Conservation (phyloP, 2,329 filamentous ascomycete species). For the Penicillium sp. region DNA sequence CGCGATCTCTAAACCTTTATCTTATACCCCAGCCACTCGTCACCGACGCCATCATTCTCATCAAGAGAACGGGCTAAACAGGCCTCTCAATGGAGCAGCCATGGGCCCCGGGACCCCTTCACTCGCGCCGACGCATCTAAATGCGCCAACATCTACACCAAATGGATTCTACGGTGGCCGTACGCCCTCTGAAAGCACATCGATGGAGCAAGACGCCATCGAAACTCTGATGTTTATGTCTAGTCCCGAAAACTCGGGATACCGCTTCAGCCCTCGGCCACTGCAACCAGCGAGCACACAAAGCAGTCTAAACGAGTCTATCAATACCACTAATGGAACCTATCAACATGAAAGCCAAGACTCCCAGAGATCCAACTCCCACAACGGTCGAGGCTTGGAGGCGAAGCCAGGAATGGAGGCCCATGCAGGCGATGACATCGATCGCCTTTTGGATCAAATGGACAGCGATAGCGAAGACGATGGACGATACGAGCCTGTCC, state of each 20-base stretch:
- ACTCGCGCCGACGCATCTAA: constrained; percentile 26
- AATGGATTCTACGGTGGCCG: constrained; percentile 29
- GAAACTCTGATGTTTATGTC: constrained; percentile 55
- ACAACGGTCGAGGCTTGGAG: constrained; percentile 8
- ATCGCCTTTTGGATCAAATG: constrained; percentile 45
- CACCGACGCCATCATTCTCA: constrained; percentile 37
- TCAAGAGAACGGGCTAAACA: constrained; percentile 28
- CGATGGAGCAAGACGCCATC: constrained; percentile 54
- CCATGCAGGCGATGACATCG: constrained; percentile 42
- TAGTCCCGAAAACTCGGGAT: constrained; percentile 51
- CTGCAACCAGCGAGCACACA: constrained; percentile 23
- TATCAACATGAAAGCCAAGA: constrained; percentile 14
- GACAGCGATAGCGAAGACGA: constrained; percentile 42
- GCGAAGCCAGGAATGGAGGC: constrained; percentile 29
- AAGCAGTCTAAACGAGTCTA: constrained; percentile 30
- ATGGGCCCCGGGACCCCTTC: constrained; percentile 36
- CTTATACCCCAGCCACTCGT: constrained; percentile 25
- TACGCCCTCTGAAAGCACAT: constrained; percentile 45
- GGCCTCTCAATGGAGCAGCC: constrained; percentile 20
- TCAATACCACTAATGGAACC: constrained; percentile 14
- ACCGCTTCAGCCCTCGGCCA: constrained; percentile 40
- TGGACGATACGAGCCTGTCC: constrained; percentile 19
- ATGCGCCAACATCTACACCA: constrained; percentile 22
- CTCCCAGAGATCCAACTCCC: constrained; percentile 21
- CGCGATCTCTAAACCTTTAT: constrained; percentile 17